Evolutionary conservation across 768 basidiomycete species (phyloP), one percentile per base, ranked within the genome.

Genomic region (Suillus weaverae): DNA sequence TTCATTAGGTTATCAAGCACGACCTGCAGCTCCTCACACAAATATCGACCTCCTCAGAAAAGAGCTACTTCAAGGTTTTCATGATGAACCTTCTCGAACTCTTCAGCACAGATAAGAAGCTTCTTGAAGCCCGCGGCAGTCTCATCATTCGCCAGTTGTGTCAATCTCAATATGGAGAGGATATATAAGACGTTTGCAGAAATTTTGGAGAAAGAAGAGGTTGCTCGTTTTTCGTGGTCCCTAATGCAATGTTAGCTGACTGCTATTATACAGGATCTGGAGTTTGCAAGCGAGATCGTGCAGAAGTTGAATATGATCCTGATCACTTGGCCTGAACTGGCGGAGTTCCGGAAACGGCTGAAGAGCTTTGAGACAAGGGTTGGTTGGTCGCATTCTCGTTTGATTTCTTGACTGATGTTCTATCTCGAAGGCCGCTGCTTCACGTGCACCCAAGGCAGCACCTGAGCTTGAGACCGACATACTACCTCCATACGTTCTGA

Each of bases 191-290:
- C 95, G 0, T 94, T 98, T 73, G 97, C 97, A 0, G 97, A 99
- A 79, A 95, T 99, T 41, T 75, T 99, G 69, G 97, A 99, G 80
- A 96, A 95, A 74, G 97, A 99, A 80, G 97, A 99, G 80, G 96
- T 95, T 67, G 60, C 84, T 73, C 1, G 13, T 22, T 54, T 61
- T 5, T 33, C 20, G 35, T 54, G 22, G 43, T 22, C 26, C n/a
- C 22, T 43, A 30, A 11, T 53, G 32, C 20, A 30, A 61, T 20
- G n/a, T 33, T 18, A 62, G 33, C 59, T 66, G 61, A 54, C 36
- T 11, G n/a, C 16, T 18, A 11, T 18, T 5, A 44, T 68, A 35
- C 65, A 97, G 94, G 97, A 99, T 74, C 85, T 99, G 48, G 97
- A 99, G 75, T 99, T 99, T 76, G 96, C 97, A 2, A 94, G 95